These are phyloP conservation scores for Hymenoscyphus occultus DNA, from an alignment of 2,329 filamentous ascomycete genomes.

Conservation along the genomic window DNA sequence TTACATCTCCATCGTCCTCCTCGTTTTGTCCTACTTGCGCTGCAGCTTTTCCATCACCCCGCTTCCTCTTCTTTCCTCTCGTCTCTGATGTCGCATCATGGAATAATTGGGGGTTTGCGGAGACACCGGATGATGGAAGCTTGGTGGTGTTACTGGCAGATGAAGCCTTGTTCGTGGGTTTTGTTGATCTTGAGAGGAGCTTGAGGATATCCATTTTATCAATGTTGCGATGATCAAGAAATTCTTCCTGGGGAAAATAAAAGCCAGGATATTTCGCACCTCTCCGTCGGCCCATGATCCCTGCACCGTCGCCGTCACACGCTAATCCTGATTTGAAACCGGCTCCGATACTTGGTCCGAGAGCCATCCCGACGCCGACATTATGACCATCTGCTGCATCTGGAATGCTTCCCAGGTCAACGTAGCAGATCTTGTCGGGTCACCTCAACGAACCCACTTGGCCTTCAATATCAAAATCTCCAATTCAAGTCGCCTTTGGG, in stretches of 20 bases:
- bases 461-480: slow-evolving; percentile 12
- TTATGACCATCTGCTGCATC: neutral
- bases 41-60: slow-evolving; percentile 39
- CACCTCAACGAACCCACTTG: slow-evolving; percentile 24
- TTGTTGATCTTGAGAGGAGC: slow-evolving; percentile 68
- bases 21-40: slow-evolving; percentile 38
- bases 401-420: neutral
- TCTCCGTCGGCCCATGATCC: neutral
- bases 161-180: slow-evolving; percentile 42
- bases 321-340: too few relatives aligned
- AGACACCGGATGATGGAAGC: slow-evolving; percentile 63
- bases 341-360: too few relatives aligned
- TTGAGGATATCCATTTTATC: slow-evolving; percentile 61
- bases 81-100: slow-evolving; percentile 49
- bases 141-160: slow-evolving; percentile 40
- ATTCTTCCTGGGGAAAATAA: slow-evolving; percentile 1
- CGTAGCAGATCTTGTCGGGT: slow-evolving; percentile 19
- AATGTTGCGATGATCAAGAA: slow-evolving; percentile 5
- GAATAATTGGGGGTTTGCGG: slow-evolving; percentile 67
- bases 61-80: slow-evolving; percentile 55
- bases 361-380: too few relatives aligned
- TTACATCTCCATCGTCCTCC: slow-evolving; percentile 34
- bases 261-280: neutral
- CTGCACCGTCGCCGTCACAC: too few relatives aligned
- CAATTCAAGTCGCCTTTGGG: slow-evolving; percentile 10